Evolutionary conservation across 768 basidiomycete genomes (phyloP).

Genomic region (Pleurotus sapidus): DNA sequence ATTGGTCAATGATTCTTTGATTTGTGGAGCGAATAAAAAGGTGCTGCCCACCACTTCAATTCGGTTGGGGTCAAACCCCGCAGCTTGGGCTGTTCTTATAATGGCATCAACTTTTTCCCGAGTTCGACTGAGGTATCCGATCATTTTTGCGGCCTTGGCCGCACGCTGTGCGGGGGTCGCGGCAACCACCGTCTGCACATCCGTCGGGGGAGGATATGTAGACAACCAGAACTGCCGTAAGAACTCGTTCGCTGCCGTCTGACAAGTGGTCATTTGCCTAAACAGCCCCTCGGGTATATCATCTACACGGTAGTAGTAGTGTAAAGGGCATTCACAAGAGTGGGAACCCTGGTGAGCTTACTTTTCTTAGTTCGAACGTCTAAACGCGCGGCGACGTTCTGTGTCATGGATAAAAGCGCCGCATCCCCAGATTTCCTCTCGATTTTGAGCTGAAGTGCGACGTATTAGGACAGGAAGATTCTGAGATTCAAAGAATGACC

Average conservation of each 20-base stretch:
- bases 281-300: constrained; percentile 79
- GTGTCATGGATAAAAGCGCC: constrained; percentile 72
- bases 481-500: neutral
- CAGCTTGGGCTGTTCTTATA: constrained; percentile 55
- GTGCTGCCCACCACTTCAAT: constrained; percentile 63
- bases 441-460: constrained; percentile 51
- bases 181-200: constrained; percentile 42
- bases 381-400: constrained; percentile 71
- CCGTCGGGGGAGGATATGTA: constrained; percentile 71
- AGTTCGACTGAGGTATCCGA: constrained; percentile 74
- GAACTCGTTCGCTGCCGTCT: constrained; percentile 94
- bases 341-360: constrained; percentile 26
- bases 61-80: constrained; percentile 58
- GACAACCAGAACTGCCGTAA: constrained; percentile 94
- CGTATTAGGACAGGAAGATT: neutral
- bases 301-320: constrained; percentile 35
- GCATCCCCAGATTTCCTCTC: constrained; percentile 67
- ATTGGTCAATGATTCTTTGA: neutral
- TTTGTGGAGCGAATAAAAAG: neutral
- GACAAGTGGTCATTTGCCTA: constrained; percentile 83
- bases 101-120: constrained; percentile 80
- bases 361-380: constrained; percentile 67
- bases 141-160: constrained; percentile 86
- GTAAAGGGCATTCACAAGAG: neutral
- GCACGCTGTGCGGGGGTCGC: constrained; percentile 68